These are phyloP conservation scores for Zygoascus sp. DNA, from an alignment of 1,139 yeast genomes.

Conservation along the genomic window DNA sequence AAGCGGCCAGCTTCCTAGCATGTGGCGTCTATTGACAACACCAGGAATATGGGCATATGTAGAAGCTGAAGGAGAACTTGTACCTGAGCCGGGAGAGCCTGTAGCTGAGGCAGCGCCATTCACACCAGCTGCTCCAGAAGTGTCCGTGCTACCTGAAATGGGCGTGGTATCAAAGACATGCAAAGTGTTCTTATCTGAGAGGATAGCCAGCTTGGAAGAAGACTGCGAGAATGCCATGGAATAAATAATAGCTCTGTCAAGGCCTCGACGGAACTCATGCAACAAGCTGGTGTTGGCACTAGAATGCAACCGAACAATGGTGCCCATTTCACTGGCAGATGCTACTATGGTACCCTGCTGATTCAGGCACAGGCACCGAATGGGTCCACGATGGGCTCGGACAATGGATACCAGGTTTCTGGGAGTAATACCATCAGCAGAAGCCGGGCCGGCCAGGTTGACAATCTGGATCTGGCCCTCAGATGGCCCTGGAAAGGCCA, in stretches of 20 bases:
- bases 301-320: slow-evolving; percentile 75
- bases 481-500: slow-evolving; percentile 63
- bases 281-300: slow-evolving; percentile 67
- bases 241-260: slow-evolving; percentile 75
- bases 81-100: slow-evolving; percentile 1
- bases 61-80: slow-evolving; percentile 11
- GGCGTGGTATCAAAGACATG: slow-evolving; percentile 62
- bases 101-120: no score
- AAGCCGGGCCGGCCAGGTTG: slow-evolving; percentile 45
- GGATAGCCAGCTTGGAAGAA: slow-evolving; percentile 70
- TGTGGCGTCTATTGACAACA: slow-evolving; percentile 53
- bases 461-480: slow-evolving; percentile 78
- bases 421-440: slow-evolving; percentile 35
- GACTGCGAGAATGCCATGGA: slow-evolving; percentile 81
- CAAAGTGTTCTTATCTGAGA: slow-evolving; percentile 83
- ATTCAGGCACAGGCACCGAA: slow-evolving; percentile 64
- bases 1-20: slow-evolving; percentile 62
- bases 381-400: slow-evolving; percentile 74
- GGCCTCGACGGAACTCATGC: slow-evolving; percentile 81
- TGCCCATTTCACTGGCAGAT: slow-evolving; percentile 83
- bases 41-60: slow-evolving; percentile 15
- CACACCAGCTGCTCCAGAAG: no score
- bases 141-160: slow-evolving; percentile 27
- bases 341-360: slow-evolving; percentile 77
- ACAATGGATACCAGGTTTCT: slow-evolving; percentile 64